Evolutionary conservation across 2,329 filamentous ascomycete species (phyloP).

Genomic region (Macrophomina phaseolina): DNA sequence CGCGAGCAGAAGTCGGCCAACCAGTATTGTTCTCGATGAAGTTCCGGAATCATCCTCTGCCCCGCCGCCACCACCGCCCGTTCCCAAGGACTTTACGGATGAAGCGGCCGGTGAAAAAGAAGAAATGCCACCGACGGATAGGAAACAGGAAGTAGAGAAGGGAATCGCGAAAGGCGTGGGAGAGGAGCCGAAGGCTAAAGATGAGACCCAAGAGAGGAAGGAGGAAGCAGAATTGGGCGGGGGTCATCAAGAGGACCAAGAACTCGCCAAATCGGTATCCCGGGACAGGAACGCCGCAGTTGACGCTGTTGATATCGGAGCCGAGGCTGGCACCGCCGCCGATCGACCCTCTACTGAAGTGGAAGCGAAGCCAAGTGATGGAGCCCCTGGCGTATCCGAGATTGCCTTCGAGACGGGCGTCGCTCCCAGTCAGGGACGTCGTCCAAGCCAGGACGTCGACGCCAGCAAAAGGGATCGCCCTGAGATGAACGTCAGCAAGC

Average conservation of each 20-base stretch:
- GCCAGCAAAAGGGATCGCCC: background rate
- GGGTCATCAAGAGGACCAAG: background rate
- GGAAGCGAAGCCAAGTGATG: background rate
- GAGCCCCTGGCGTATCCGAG: background rate
- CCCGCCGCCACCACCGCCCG: background rate
- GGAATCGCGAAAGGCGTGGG: no score
- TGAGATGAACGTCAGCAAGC: slow-evolving; percentile 15
- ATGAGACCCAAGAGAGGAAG: background rate
- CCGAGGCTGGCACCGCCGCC: background rate
- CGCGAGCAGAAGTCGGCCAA: slow-evolving; percentile 16
- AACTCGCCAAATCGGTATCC: background rate
- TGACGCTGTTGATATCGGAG: slow-evolving; percentile 11
- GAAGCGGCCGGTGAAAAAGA: background rate
- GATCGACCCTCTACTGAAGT: background rate
- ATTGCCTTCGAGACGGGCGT: background rate
- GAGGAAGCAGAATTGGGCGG: no score
- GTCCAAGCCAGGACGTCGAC: background rate
- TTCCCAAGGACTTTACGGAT: background rate
- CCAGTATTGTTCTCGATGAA: slow-evolving; percentile 6
- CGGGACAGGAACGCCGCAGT: background rate
- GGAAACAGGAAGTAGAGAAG: background rate
- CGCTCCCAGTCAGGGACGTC: background rate
- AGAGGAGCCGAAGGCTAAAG: background rate
- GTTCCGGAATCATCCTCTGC: background rate
- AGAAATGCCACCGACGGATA: background rate